Conservation (phyloP, 495 filamentous ascomycete genomes). For the Neurospora tetraspora region DNA sequence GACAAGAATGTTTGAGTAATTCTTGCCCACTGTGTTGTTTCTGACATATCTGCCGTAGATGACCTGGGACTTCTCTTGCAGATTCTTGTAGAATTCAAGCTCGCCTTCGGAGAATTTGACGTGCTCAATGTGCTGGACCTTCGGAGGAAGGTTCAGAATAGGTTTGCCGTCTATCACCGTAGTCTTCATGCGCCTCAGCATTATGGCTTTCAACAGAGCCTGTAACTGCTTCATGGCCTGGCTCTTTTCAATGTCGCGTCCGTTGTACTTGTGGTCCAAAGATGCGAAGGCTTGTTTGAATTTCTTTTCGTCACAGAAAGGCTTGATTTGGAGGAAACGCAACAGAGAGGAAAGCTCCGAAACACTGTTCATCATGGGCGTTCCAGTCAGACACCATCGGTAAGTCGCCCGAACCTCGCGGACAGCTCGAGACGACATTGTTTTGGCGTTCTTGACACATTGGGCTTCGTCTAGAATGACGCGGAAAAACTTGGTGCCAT, state of each 20-base stretch:
- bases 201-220: conserved; percentile 70
- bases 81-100: conserved; percentile 55
- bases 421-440: conserved; percentile 55
- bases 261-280: conserved; percentile 21
- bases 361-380: conserved; percentile 88
- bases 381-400: conserved; percentile 83
- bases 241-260: conserved; percentile 20
- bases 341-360: conserved; percentile 77
- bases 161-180: conserved; percentile 79
- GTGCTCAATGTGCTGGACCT: conserved; percentile 54
- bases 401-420: conserved; percentile 51
- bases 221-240: conserved; percentile 63
- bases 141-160: conserved; percentile 64
- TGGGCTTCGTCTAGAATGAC: conserved; percentile 92
- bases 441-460: conserved; percentile 77
- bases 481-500: conserved; percentile 62
- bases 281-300: conserved; percentile 41
- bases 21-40: conserved; percentile 58
- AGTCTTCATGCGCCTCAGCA: conserved; percentile 76
- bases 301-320: conserved; percentile 53
- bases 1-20: conserved; percentile 79
- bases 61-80: conserved; percentile 57
- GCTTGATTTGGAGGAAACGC: conserved; percentile 68
- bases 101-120: conserved; percentile 71
- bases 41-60: conserved; percentile 72